These are phyloP conservation scores for Pilobolus umbonatus DNA, from an alignment of 192 early-diverging fungal genomes.

Conservation along the genomic window DNA sequence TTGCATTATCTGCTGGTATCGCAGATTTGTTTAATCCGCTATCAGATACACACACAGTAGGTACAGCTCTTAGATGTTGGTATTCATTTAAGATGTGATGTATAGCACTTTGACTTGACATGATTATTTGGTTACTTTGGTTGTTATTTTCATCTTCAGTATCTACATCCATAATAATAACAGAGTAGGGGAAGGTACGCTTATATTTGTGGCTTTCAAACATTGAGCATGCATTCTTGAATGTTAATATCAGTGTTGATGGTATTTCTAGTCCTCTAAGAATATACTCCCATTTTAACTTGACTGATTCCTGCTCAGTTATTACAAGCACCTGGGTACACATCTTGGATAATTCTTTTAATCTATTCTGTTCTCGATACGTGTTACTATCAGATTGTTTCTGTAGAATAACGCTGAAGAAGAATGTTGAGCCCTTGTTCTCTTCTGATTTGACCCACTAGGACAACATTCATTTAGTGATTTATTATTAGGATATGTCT, in stretches of 20 bases:
- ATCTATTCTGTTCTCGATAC: conserved; percentile 12
- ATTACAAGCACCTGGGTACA: background rate
- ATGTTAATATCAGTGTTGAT: background rate
- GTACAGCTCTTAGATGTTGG: background rate
- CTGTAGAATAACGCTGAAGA: conserved; percentile 37
- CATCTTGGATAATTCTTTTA: conserved; percentile 1
- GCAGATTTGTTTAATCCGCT: background rate
- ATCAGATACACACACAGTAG: conserved; percentile 3
- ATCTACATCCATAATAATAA: conserved; percentile 17
- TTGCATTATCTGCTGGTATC: background rate
- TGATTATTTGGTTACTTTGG: too few species aligned
- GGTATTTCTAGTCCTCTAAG: conserved; percentile 9
- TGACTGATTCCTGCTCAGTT: background rate
- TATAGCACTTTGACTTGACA: too few species aligned
- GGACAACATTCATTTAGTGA: background rate
- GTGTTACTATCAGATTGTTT: conserved; percentile 5
- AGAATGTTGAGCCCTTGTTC: conserved; percentile 70
- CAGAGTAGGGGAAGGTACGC: background rate
- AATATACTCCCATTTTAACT: background rate
- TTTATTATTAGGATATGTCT: background rate
- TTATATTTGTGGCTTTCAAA: background rate
- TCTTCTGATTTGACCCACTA: conserved; percentile 43
- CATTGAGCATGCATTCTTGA: background rate
- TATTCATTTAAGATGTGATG: background rate
- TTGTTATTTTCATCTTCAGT: too few species aligned